Conservation (phyloP, 176 grass and related monocot species). For the Musa schizocarpa region DNA sequence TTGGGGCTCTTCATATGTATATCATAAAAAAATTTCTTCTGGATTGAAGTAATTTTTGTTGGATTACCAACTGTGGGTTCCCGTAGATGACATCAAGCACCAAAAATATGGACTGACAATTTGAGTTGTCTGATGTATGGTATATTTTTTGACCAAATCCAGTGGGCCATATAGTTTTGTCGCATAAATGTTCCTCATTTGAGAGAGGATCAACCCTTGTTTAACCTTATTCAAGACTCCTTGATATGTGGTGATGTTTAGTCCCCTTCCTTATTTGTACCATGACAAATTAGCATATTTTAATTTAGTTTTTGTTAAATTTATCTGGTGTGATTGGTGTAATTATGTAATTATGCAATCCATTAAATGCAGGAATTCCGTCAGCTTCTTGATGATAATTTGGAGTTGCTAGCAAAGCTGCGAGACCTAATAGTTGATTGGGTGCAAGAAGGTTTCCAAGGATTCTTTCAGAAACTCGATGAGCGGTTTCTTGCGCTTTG, state of each 20-base stretch:
- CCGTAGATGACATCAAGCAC: background rate
- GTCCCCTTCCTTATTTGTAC: background rate
- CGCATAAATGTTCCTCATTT: background rate
- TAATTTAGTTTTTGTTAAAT: background rate
- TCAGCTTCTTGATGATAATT: slow-evolving; percentile 71
- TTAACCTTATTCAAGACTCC: background rate
- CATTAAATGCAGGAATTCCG: slow-evolving; percentile 56
- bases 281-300: background rate
- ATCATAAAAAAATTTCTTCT: background rate
- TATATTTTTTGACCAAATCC: background rate
- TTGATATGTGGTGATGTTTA: background rate
- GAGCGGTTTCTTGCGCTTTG: slow-evolving; percentile 74
- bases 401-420: slow-evolving; percentile 72
- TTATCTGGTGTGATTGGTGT: background rate
- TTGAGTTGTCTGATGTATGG: background rate
- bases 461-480: slow-evolving; percentile 88
- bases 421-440: slow-evolving; percentile 92
- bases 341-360: background rate
- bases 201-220: background rate
- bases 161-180: background rate
- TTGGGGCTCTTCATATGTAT: background rate
- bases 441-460: slow-evolving; percentile 99
- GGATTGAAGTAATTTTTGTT: background rate
- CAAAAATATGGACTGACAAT: background rate
- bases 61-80: too few species aligned